Evolutionary conservation across 768 basidiomycete genomes (phyloP).

Genomic region (Cystofilobasidium bisporidii): DNA sequence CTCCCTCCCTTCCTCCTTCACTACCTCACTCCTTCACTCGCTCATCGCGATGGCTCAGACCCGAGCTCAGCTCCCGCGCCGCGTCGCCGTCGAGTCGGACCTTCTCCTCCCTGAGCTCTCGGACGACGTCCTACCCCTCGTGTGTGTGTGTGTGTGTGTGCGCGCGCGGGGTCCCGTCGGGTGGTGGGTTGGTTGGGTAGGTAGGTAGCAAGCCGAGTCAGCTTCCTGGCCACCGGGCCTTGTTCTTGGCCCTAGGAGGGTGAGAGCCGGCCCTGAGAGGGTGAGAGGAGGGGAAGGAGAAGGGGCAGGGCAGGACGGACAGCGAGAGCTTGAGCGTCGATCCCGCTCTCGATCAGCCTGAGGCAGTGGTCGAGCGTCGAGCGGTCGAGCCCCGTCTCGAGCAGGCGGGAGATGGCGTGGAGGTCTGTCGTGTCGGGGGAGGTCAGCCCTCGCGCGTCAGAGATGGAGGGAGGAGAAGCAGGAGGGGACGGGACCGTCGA

Average conservation of each 20-base stretch:
- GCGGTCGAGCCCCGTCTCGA: constrained; percentile 24
- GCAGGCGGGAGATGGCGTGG: constrained; percentile 17
- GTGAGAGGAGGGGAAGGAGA: not conserved
- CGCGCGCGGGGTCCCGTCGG: too few species aligned
- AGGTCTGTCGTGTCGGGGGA: not conserved
- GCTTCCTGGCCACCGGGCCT: too few species aligned
- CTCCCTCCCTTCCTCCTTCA: too few species aligned
- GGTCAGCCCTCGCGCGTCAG: not conserved
- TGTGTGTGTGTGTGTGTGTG: too few species aligned
- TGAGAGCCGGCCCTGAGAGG: too few species aligned
- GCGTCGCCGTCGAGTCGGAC: too few species aligned
- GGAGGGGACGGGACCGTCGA: not conserved
- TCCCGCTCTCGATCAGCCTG: constrained; percentile 20
- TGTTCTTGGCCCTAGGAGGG: too few species aligned
- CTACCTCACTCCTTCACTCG: too few species aligned
- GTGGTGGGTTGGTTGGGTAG: too few species aligned
- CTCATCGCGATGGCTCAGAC: too few species aligned
- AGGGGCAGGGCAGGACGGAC: constrained; percentile 2
- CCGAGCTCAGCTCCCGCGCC: too few species aligned
- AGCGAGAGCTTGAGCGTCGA: constrained; percentile 11
- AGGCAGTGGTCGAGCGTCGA: constrained; percentile 12
- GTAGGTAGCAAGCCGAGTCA: too few species aligned
- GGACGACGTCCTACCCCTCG: not conserved
- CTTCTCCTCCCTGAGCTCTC: not conserved
- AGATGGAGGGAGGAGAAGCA: not conserved